A percentile compares a stretch with the other conserved stretches of the same genome.
These are phyloP conservation scores for Paxillus ammoniavirescens DNA, from an alignment of 768 basidiomycete genomes.

Conservation along the genomic window DNA sequence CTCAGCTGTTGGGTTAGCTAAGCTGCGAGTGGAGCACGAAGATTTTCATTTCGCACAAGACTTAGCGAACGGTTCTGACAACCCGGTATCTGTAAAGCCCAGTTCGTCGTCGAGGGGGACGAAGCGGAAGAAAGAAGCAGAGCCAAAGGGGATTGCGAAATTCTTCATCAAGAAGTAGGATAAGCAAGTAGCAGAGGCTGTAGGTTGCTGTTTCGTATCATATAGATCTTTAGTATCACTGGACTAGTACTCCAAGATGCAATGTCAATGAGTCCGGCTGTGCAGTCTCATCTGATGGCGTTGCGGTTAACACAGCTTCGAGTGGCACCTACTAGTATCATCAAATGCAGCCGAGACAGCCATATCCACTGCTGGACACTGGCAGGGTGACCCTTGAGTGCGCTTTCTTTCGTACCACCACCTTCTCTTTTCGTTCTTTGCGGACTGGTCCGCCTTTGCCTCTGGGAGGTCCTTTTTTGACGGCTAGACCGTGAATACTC, in stretches of 20 bases:
- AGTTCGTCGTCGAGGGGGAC: conserved; percentile 17
- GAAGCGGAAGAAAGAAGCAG: conserved; percentile 31
- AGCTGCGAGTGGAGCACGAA: conserved; percentile 67
- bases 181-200: background rate
- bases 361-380: background rate
- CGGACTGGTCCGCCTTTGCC: conserved; percentile 35
- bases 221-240: too few relatives aligned
- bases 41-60: conserved; percentile 91
- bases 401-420: conserved; percentile 19
- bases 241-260: too few relatives aligned
- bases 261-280: too few relatives aligned
- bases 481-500: conserved; percentile 23
- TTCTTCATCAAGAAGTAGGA: conserved; percentile 39
- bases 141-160: conserved; percentile 44
- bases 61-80: conserved; percentile 47
- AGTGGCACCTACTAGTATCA: too few relatives aligned
- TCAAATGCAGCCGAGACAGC: conserved; percentile 3
- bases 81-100: conserved; percentile 1
- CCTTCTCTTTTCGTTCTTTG: conserved; percentile 23
- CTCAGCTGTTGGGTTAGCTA: conserved; percentile 35
- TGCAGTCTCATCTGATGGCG: too few relatives aligned
- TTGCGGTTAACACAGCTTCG: too few relatives aligned
- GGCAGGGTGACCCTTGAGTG: background rate
- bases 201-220: too few relatives aligned
- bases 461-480: conserved; percentile 27